Evolutionary conservation across 805 yeast species (phyloP).

Genomic region (Komagataella ulmi): DNA sequence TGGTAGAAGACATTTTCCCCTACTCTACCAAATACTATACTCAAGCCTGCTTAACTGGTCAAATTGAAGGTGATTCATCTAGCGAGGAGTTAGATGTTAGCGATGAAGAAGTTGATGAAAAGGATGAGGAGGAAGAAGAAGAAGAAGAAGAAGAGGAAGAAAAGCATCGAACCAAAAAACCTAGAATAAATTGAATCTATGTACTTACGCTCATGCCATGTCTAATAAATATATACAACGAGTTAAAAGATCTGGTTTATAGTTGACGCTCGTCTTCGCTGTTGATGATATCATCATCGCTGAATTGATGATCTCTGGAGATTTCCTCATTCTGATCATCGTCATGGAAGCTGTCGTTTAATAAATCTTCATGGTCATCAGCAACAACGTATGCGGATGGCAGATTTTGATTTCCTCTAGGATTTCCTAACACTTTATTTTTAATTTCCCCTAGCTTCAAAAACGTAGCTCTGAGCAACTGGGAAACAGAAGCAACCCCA

Average conservation of each 20-base stretch:
- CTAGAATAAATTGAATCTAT: neutral
- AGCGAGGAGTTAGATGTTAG: conserved; percentile 41
- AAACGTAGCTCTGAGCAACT: conserved; percentile 3
- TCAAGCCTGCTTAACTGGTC: conserved; percentile 26
- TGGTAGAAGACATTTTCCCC: conserved; percentile 74
- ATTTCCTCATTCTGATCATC: conserved; percentile 4
- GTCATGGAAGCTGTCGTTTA: conserved; percentile 8
- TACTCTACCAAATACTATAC: conserved; percentile 75
- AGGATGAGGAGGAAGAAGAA: conserved; percentile 11
- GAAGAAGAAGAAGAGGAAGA: conserved; percentile 11
- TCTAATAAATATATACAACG: neutral
- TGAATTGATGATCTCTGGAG: conserved; percentile 7
- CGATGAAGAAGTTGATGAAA: conserved; percentile 30
- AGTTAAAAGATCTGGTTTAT: neutral
- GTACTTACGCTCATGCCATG: neutral
- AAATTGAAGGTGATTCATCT: conserved; percentile 30
- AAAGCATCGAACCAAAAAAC: neutral
- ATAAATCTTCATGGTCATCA: conserved; percentile 9
- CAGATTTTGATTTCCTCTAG: conserved; percentile 2
- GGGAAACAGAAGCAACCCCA: conserved; percentile 16
- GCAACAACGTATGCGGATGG: conserved; percentile 11
- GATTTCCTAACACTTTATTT: conserved; percentile 1
- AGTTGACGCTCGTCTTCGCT: conserved; percentile 9
- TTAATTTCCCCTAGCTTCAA: conserved; percentile 3
- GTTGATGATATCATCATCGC: conserved; percentile 8